Evolutionary conservation across 768 basidiomycete species (phyloP), one percentile per base, ranked within the genome.

Genomic region (Melanogaster broomeanus): DNA sequence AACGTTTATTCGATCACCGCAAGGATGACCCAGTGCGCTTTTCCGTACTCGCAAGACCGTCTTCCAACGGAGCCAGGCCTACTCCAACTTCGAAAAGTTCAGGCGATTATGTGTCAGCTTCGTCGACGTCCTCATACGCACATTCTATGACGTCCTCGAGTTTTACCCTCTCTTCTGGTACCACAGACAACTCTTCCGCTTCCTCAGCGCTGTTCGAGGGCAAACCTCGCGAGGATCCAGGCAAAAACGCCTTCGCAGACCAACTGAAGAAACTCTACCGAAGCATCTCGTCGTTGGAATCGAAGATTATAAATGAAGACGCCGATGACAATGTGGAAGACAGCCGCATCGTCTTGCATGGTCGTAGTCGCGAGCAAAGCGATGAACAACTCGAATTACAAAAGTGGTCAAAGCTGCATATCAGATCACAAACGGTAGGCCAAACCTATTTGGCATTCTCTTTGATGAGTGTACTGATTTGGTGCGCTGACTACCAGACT

Each of bases 11-110:
- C 51, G 93, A 98, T 64, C 91, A 90, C 52, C 79, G 90, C 34
- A 85, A 91, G 61, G 90, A 98, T 66, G 92, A 98, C 66, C 93
- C 97, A 0, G 82, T 93, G 28, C 82, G 88, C 11, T 98, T 98
- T 70, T 74, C 82, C 34, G 80, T 85, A 30, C 77, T 83, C 31
- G 73, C 81, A 4, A 80, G 84, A 37, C 78, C 85, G 9, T 63
- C 50, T 18, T 41, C 41, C 53, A 62, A 9, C 44, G 63, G 60
- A 45, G 63, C 64, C 35, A 78, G 79, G 6, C 75, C 79, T 1
- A 58, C 74, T 0, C 80, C 82, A 7, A 74, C 78, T n/a, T 77
- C 82, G 22, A 84, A 84, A 58, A 75, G 78, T 10, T 84, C 86
- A 1, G 82, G 75, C 24, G 89, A 90, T 61, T 83, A 85, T 50